Conservation (phyloP, 1,284 basidiomycete species). For the Mycosarcoma maydis region DNA sequence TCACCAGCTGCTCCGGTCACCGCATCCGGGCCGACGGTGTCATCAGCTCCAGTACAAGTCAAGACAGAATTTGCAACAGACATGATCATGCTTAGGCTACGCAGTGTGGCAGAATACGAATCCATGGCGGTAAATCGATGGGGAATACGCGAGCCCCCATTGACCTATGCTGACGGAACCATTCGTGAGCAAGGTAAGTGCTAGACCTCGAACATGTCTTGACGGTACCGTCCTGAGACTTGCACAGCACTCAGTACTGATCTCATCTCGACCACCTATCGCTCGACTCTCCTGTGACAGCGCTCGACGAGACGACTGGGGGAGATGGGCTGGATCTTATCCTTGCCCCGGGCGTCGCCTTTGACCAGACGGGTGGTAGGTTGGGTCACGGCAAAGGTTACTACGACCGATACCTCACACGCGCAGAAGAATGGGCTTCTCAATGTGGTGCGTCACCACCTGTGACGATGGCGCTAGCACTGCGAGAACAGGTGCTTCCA, state of each 20-base stretch:
- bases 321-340: slow-evolving; percentile 68
- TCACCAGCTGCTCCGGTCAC: slow-evolving; percentile 40
- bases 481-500: slow-evolving; percentile 61
- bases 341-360: slow-evolving; percentile 67
- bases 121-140: slow-evolving; percentile 65
- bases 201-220: too few species aligned
- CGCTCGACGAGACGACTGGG: slow-evolving; percentile 55
- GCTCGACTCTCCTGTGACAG: slow-evolving; percentile 23
- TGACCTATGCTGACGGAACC: slow-evolving; percentile 47
- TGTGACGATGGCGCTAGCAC: slow-evolving; percentile 63
- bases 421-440: slow-evolving; percentile 42
- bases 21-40: slow-evolving; percentile 28
- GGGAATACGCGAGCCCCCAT: slow-evolving; percentile 67
- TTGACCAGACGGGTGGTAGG: slow-evolving; percentile 64
- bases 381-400: slow-evolving; percentile 69
- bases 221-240: neutral
- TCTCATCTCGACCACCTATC: neutral
- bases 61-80: slow-evolving; percentile 54
- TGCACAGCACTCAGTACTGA: neutral
- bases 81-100: slow-evolving; percentile 68
- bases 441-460: slow-evolving; percentile 18
- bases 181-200: slow-evolving; percentile 47
- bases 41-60: slow-evolving; percentile 11
- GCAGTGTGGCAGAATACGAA: slow-evolving; percentile 57
- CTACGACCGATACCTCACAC: slow-evolving; percentile 67